Evolutionary conservation across 176 grass and related monocot genomes (phyloP).

Genomic region (Metroxylon sagu): DNA sequence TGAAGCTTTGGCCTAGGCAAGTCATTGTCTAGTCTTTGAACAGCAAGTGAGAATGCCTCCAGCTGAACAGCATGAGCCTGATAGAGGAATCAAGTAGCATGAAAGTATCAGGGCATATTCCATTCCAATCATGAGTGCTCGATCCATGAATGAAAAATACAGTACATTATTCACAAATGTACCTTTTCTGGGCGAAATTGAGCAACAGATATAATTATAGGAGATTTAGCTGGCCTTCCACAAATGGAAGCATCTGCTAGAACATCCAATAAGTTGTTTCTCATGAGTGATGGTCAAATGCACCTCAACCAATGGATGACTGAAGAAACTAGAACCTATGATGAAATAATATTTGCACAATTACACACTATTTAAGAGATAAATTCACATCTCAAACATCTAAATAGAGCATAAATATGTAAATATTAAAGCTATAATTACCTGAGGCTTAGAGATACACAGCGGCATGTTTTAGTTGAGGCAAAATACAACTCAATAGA

Average conservation of each 20-base stretch:
- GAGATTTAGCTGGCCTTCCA: conserved; percentile 56
- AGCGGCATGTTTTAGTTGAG: too few relatives aligned
- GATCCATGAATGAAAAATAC: background rate
- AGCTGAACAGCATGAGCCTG: conserved; percentile 90
- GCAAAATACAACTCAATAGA: too few relatives aligned
- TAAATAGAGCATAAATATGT: too few relatives aligned
- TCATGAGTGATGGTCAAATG: conserved; percentile 2
- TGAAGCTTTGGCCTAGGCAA: conserved; percentile 59
- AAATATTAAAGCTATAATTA: too few relatives aligned
- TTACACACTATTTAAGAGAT: too few relatives aligned
- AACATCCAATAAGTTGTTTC: conserved; percentile 35
- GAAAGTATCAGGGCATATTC: conserved; percentile 16
- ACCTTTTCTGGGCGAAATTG: conserved; percentile 99
- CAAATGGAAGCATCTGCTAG: conserved; percentile 59
- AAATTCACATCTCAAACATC: too few relatives aligned
- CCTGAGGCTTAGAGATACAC: too few relatives aligned
- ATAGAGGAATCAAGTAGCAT: background rate
- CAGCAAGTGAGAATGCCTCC: conserved; percentile 75
- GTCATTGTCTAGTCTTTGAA: conserved; percentile 46
- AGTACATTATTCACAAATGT: background rate
- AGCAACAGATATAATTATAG: conserved; percentile 84
- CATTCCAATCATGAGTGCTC: background rate
- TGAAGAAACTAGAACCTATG: too few relatives aligned
- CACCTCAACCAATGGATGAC: too few relatives aligned
- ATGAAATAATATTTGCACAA: too few relatives aligned